phyloP scores from a whole-genome alignment of 108 stramenopile species.

The Epithemia pelagica region DNA sequence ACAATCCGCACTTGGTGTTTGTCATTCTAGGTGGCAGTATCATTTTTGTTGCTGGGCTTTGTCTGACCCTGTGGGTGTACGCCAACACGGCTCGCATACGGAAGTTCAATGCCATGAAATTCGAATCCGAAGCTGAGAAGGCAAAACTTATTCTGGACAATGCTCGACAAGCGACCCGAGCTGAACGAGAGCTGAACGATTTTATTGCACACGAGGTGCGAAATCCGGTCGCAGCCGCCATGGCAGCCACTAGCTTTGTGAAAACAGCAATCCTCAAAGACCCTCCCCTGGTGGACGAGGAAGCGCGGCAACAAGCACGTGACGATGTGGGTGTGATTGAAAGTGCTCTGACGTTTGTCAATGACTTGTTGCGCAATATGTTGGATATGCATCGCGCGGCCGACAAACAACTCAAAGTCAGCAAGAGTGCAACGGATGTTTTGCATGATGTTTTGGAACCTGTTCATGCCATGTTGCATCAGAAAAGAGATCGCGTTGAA shows the following conservation, averaged over 20 bases:
- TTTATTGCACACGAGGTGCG: conserved; percentile 47
- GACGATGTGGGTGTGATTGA: conserved; percentile 42
- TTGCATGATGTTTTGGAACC: conserved; percentile 41
- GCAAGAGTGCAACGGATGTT: conserved; percentile 29
- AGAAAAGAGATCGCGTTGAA: conserved; percentile 15
- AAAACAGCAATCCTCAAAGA: conserved; percentile 15
- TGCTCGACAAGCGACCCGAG: conserved; percentile 31
- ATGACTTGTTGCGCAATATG: conserved; percentile 42
- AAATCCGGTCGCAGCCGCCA: conserved; percentile 48
- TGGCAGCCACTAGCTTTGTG: conserved; percentile 43
- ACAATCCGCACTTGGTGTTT: conserved; percentile 6
- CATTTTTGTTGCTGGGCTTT: conserved; percentile 19
- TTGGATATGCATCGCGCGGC: conserved; percentile 49
- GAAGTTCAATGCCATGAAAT: conserved; percentile 16
- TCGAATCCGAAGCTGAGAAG: conserved; percentile 33
- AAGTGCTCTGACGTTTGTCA: conserved; percentile 32
- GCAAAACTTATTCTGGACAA: conserved; percentile 35
- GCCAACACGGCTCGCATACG: background rate
- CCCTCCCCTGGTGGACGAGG: conserved; percentile 6
- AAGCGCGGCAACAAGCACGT: conserved; percentile 7
- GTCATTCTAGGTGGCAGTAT: conserved; percentile 23
- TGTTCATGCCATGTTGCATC: conserved; percentile 25
- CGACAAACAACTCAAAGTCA: conserved; percentile 26
- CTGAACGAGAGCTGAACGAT: conserved; percentile 48
- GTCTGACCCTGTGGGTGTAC: conserved; percentile 25